Evolutionary conservation across 371 early-diverging fungal genomes (phyloP).

Genomic region (Rhizopus microsporus): DNA sequence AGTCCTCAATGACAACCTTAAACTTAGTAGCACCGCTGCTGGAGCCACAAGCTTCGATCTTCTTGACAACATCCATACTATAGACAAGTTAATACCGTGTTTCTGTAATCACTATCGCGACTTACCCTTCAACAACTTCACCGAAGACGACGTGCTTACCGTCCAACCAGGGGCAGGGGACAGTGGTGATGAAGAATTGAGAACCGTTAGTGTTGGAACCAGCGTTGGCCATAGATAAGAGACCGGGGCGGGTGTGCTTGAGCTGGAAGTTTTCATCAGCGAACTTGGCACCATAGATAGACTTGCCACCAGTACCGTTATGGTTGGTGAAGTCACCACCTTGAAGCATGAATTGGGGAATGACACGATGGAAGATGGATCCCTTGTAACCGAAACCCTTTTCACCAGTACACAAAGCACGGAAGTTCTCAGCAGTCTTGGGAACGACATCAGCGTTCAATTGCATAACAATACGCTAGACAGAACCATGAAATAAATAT

Average conservation of each 20-base stretch:
- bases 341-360: constrained; percentile 98
- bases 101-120: not conserved
- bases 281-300: constrained; percentile 96
- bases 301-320: constrained; percentile 97
- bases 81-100: not conserved
- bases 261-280: constrained; percentile 96
- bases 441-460: constrained; percentile 91
- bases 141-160: constrained; percentile 99
- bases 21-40: constrained; percentile 56
- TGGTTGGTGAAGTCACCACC: constrained; percentile 97
- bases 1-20: constrained; percentile 64
- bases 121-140: constrained; percentile 76
- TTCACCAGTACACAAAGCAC: constrained; percentile 78
- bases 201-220: constrained; percentile 97
- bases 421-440: constrained; percentile 98
- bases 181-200: constrained; percentile 98
- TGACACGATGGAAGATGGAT: constrained; percentile 91
- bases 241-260: constrained; percentile 90
- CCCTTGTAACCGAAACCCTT: constrained; percentile 86
- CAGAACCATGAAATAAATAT: constrained; percentile 30
- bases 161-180: constrained; percentile 90
- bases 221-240: constrained; percentile 96
- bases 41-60: constrained; percentile 70
- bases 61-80: constrained; percentile 72
- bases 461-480: constrained; percentile 53